Conservation (phyloP, 2,329 filamentous ascomycete genomes). For the Colletotrichum limetticola region DNA sequence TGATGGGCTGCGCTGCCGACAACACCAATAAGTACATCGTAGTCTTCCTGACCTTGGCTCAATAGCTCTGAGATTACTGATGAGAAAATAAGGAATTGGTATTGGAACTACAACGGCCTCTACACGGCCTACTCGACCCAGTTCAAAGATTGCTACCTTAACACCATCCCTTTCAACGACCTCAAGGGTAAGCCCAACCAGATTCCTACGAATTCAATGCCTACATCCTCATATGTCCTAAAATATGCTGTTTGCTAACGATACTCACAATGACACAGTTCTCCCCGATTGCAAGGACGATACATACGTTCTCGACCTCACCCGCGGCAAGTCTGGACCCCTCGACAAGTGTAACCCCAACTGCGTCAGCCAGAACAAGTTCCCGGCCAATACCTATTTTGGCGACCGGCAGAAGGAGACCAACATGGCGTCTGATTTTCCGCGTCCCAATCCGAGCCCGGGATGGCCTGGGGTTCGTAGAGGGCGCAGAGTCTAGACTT, state of each 20-base stretch:
- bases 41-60: background rate
- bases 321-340: constrained; percentile 30
- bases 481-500: background rate
- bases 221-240: background rate
- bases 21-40: constrained; percentile 27
- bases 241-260: background rate
- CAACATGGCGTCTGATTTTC: constrained; percentile 30
- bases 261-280: background rate
- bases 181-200: constrained; percentile 17
- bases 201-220: background rate
- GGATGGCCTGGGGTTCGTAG: background rate
- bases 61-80: background rate
- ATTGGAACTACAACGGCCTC: constrained; percentile 36
- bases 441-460: background rate
- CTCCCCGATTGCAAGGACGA: constrained; percentile 34
- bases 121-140: constrained; percentile 34
- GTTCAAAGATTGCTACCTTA: constrained; percentile 34
- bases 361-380: constrained; percentile 34
- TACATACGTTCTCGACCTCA: constrained; percentile 34
- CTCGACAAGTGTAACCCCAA: constrained; percentile 36
- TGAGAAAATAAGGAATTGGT: constrained; percentile 20
- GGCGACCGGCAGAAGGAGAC: constrained; percentile 31
- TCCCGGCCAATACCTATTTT: constrained; percentile 32
- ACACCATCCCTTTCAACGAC: constrained; percentile 31
- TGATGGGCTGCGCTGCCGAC: constrained; percentile 34